Evolutionary conservation across 495 filamentous ascomycete genomes (phyloP).

Genomic region (Penicillium mononematosum): DNA sequence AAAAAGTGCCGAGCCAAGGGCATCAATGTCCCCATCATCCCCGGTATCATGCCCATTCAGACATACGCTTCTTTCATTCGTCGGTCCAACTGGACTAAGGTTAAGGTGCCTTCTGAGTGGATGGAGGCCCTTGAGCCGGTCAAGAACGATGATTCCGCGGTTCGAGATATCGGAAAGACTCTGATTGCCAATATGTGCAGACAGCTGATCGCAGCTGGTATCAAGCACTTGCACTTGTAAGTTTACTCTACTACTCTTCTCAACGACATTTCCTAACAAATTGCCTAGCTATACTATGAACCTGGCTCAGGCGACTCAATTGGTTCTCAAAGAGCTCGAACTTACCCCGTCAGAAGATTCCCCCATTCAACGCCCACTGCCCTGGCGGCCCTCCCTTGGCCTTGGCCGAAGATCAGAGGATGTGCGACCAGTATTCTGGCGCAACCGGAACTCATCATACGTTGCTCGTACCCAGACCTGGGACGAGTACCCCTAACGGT

Average conservation of each 20-base stretch:
- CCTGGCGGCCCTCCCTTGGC: slow-evolving; percentile 92
- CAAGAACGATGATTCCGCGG: slow-evolving; percentile 93
- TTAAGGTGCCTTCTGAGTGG: slow-evolving; percentile 78
- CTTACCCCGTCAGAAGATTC: slow-evolving; percentile 72
- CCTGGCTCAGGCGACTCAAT: slow-evolving; percentile 86
- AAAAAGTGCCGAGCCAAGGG: slow-evolving; percentile 77
- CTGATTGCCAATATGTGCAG: slow-evolving; percentile 92
- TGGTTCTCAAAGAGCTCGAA: slow-evolving; percentile 86
- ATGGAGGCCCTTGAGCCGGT: slow-evolving; percentile 79
- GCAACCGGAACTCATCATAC: slow-evolving; percentile 93
- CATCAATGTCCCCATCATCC: slow-evolving; percentile 87
- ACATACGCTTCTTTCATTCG: slow-evolving; percentile 91
- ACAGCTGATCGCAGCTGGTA: slow-evolving; percentile 74
- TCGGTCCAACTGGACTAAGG: slow-evolving; percentile 84
- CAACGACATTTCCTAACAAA: slow-evolving; percentile 9
- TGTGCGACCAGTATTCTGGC: slow-evolving; percentile 98
- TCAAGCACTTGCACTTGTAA: slow-evolving; percentile 89
- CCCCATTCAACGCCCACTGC: slow-evolving; percentile 78
- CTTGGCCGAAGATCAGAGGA: slow-evolving; percentile 88
- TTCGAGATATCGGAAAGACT: slow-evolving; percentile 84
- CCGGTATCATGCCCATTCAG: slow-evolving; percentile 98
- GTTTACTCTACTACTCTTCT: slow-evolving; percentile 17
- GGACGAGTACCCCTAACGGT: slow-evolving; percentile 99
- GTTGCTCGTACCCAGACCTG: slow-evolving; percentile 94
- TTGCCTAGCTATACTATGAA: slow-evolving; percentile 90